These are phyloP conservation scores for Tricholoma bakamatsutake DNA, from an alignment of 768 basidiomycete genomes.

Conservation along the genomic window DNA sequence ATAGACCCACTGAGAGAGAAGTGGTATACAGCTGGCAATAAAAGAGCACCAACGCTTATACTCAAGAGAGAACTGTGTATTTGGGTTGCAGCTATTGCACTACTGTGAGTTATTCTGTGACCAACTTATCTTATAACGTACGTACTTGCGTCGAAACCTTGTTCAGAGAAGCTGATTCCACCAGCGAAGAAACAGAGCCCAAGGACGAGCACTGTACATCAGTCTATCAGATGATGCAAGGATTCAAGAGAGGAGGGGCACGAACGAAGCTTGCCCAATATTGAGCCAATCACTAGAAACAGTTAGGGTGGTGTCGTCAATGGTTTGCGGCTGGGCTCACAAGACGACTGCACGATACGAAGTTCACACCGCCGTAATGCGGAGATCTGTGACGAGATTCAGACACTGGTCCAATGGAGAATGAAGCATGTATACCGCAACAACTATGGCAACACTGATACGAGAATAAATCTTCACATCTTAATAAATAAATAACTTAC, in stretches of 20 bases:
- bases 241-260: background rate
- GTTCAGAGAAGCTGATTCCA: conserved; percentile 69
- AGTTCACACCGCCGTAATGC: conserved; percentile 79
- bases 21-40: conserved; percentile 74
- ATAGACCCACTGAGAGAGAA: conserved; percentile 42
- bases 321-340: conserved; percentile 33
- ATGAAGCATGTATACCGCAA: conserved; percentile 45
- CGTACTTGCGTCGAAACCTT: conserved; percentile 70
- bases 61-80: conserved; percentile 69
- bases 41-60: conserved; percentile 73
- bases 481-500: conserved; percentile 32
- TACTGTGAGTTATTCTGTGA: background rate
- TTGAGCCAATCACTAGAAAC: conserved; percentile 67
- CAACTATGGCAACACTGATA: conserved; percentile 54
- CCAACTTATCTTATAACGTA: background rate
- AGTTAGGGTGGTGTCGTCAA: background rate
- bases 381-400: conserved; percentile 47
- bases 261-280: conserved; percentile 70
- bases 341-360: conserved; percentile 71
- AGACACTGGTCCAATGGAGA: background rate
- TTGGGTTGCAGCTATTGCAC: conserved; percentile 54
- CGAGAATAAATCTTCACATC: background rate
- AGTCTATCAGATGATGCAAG: background rate
- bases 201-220: conserved; percentile 63
- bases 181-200: conserved; percentile 86